Evolutionary conservation across 495 filamentous ascomycete genomes (phyloP).

Genomic region (Thermothielavioides terrestris): DNA sequence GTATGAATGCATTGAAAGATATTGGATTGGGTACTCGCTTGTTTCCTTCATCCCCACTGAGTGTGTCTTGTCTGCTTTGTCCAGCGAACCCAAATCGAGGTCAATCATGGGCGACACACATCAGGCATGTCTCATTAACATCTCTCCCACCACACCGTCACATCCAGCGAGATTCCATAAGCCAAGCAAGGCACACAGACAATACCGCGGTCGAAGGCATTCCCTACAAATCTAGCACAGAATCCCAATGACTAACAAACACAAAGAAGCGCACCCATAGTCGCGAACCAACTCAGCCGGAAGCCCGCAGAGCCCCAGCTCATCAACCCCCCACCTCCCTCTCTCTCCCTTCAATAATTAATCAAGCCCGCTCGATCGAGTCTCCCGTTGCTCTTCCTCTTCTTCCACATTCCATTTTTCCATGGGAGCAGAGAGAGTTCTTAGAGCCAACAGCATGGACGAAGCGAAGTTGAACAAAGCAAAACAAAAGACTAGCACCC

Average conservation of each 20-base stretch:
- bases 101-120: too few species aligned
- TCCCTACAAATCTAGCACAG: background rate
- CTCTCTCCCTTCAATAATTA: too few species aligned
- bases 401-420: too few species aligned
- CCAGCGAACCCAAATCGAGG: too few species aligned
- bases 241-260: slow-evolving; percentile 7
- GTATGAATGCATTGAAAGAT: too few species aligned
- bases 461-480: background rate
- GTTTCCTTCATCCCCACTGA: background rate
- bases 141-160: background rate
- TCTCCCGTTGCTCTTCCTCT: background rate
- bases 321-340: background rate
- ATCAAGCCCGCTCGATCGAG: slow-evolving; percentile 6
- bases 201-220: background rate
- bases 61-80: too few species aligned
- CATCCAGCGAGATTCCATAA: background rate
- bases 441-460: too few species aligned
- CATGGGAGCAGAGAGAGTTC: background rate
- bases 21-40: too few species aligned
- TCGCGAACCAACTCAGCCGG: too few species aligned
- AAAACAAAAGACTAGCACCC: background rate
- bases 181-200: background rate
- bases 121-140: too few species aligned
- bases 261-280: background rate
- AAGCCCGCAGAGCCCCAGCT: background rate